Evolutionary conservation across 495 filamentous ascomycete species (phyloP), one percentile per base, ranked within the genome.

Genomic region (Penicillium riverlandense): DNA sequence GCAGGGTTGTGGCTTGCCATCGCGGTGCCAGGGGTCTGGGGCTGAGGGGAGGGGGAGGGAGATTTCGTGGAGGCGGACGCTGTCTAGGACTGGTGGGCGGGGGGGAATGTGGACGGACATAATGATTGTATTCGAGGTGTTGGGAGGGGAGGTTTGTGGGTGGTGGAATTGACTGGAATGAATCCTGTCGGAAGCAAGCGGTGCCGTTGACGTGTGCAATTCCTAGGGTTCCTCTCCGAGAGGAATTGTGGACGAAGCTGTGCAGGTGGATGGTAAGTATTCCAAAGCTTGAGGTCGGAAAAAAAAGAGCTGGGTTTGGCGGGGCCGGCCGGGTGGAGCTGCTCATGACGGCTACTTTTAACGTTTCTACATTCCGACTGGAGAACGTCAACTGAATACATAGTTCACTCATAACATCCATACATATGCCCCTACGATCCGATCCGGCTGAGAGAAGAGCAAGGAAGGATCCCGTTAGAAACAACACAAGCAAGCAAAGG

Each of bases 21-120:
- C 49, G 9, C 70, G 69, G 40, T 72, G 67, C 70, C 70, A 74
- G 47, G 70, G 53, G 45, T 74, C 70, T 43, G 67, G 67, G 28
- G 62, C 70, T 32, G 55, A 54, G 35, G 67, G 64, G 36, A 74
- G 57, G n/a, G 65, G 59, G 14, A 72, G 64, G 27, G 67, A 54
- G 49, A 72, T 70, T 42, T 69, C 53, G 45, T 56, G 63, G 13
- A 73, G 68, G 30, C 57, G 55, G 45, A 73, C 61, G 43, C 58
- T 65, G 47, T 73, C 68, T 16, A 71, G 62, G 30, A 67, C 51
- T 5, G 54, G 51, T 1, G 69, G 69, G 15, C 44, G 55, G 15
- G 58, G 38, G 28, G 67, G 66, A 34, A 70, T 63, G 39, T 65
- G 55, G n/a, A 68, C 43, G 32, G 59, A 54, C 31, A 59, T 57